These are phyloP conservation scores for Basipetospora sp. DNA, from an alignment of 2,329 filamentous ascomycete species.

Conservation along the genomic window DNA sequence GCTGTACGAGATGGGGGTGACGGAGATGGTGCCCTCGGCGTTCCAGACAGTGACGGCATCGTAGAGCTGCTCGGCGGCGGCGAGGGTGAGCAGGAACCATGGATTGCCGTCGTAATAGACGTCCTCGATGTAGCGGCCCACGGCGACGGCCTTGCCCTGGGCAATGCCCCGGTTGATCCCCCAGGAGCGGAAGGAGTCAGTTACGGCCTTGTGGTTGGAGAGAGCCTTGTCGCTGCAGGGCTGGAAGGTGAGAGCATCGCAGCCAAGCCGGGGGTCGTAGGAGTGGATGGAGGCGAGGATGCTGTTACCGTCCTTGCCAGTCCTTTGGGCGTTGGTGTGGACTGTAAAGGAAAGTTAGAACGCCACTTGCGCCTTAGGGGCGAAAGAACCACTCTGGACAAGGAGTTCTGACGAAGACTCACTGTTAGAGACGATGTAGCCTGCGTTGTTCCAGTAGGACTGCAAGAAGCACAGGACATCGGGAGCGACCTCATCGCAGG, in stretches of 20 bases:
- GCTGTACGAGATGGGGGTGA: conserved; percentile 48
- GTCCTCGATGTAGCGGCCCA: conserved; percentile 59
- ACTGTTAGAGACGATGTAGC: conserved; percentile 55
- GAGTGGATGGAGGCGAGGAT: conserved; percentile 51
- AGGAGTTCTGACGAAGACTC: conserved; percentile 11
- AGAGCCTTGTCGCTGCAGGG: conserved; percentile 57
- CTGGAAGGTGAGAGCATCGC: conserved; percentile 60
- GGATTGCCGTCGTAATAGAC: conserved; percentile 65
- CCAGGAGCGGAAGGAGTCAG: conserved; percentile 63
- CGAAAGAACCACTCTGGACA: too few relatives aligned
- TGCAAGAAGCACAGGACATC: conserved; percentile 61
- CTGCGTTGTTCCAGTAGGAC: conserved; percentile 53
- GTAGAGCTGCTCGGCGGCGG: conserved; percentile 68
- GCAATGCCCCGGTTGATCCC: conserved; percentile 51
- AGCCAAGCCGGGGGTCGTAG: conserved; percentile 53
- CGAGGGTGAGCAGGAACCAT: conserved; percentile 65
- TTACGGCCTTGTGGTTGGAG: conserved; percentile 61
- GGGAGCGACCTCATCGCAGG: conserved; percentile 51
- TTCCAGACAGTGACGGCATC: conserved; percentile 62
- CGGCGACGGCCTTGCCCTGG: conserved; percentile 42
- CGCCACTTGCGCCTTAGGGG: too few relatives aligned
- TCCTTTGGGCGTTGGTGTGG: conserved; percentile 44
- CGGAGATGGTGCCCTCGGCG: conserved; percentile 43
- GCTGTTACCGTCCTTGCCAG: conserved; percentile 58
- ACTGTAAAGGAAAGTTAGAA: conserved; percentile 14